Evolutionary conservation across 345 rosid species (phyloP).

Genomic region (Noccaea caerulescens): DNA sequence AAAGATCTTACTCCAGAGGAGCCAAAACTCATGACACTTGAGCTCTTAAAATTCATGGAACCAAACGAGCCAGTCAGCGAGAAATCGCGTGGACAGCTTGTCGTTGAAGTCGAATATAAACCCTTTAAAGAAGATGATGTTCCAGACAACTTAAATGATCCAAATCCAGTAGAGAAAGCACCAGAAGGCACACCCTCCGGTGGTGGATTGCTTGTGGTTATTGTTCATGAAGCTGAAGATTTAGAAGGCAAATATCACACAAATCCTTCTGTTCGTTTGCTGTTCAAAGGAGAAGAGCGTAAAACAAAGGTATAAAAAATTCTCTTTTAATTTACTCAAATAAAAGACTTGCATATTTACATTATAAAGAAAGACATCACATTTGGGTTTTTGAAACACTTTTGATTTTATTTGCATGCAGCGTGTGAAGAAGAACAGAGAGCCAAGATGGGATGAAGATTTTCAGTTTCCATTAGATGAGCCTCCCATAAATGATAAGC

Average conservation of each 20-base stretch:
- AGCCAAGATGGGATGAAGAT: conserved; percentile 95
- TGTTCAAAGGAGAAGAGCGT: conserved; percentile 84
- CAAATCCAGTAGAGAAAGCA: conserved; percentile 65
- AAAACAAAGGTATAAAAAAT: conserved; percentile 66
- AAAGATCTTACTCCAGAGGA: conserved; percentile 81
- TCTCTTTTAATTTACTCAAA: conserved; percentile 4
- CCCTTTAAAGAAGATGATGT: conserved; percentile 66
- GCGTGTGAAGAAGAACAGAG: conserved; percentile 83
- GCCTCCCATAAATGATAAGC: conserved; percentile 73
- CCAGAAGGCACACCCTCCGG: conserved; percentile 88
- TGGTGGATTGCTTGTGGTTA: conserved; percentile 85
- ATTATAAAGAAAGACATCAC: background rate
- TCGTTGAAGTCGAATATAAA: conserved; percentile 65
- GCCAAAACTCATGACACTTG: conserved; percentile 68
- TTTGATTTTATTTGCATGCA: conserved; percentile 47
- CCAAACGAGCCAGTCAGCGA: conserved; percentile 68
- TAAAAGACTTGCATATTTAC: background rate
- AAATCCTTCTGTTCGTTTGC: conserved; percentile 74
- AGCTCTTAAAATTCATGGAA: conserved; percentile 78
- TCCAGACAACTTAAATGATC: conserved; percentile 51
- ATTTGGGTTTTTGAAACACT: conserved; percentile 9
- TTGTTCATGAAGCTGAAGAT: conserved; percentile 92
- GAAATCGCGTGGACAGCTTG: conserved; percentile 80
- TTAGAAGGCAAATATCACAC: conserved; percentile 95
- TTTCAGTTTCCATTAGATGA: conserved; percentile 80